A percentile compares a stretch with the other conserved stretches of the same genome.
Evolutionary conservation across 108 stramenopile genomes (phyloP).

Genomic region (Discostella pseudostelligera): DNA sequence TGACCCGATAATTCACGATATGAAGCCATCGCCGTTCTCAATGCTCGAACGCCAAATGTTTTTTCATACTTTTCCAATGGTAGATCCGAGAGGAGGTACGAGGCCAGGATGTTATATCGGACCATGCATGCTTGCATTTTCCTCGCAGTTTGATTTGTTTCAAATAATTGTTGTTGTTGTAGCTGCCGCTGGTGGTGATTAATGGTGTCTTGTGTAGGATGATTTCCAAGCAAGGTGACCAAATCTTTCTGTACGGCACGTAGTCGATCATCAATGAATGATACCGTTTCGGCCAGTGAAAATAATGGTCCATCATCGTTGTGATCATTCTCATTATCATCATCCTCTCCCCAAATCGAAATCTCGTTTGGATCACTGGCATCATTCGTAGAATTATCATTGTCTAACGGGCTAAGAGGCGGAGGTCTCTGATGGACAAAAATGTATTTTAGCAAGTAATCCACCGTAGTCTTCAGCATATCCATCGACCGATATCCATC

Average conservation of each 20-base stretch:
- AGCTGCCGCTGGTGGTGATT: neutral
- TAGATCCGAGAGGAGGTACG: conserved; percentile 35
- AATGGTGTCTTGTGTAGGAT: too few relatives aligned
- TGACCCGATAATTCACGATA: conserved; percentile 26
- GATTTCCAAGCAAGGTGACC: conserved; percentile 31
- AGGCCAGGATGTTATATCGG: conserved; percentile 38
- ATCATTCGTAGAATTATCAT: neutral
- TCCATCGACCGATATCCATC: conserved; percentile 17
- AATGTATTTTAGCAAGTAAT: conserved; percentile 31
- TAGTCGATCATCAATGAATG: conserved; percentile 52
- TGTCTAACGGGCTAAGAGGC: neutral
- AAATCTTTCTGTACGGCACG: conserved; percentile 53
- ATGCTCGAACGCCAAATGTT: conserved; percentile 37
- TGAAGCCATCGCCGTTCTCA: conserved; percentile 35
- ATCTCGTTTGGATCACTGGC: conserved; percentile 19
- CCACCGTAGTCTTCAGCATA: conserved; percentile 25
- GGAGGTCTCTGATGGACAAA: conserved; percentile 31
- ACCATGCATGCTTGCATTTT: conserved; percentile 46
- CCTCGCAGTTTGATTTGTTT: conserved; percentile 15
- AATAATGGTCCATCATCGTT: conserved; percentile 5
- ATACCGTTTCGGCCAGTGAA: conserved; percentile 40
- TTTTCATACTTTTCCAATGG: conserved; percentile 39
- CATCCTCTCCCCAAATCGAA: conserved; percentile 18
- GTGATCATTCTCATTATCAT: neutral
- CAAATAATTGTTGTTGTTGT: neutral